Base-by-base conservation (phyloP, 2,329 filamentous ascomycete species). In the Kalaharituber pfeilii region DNA sequence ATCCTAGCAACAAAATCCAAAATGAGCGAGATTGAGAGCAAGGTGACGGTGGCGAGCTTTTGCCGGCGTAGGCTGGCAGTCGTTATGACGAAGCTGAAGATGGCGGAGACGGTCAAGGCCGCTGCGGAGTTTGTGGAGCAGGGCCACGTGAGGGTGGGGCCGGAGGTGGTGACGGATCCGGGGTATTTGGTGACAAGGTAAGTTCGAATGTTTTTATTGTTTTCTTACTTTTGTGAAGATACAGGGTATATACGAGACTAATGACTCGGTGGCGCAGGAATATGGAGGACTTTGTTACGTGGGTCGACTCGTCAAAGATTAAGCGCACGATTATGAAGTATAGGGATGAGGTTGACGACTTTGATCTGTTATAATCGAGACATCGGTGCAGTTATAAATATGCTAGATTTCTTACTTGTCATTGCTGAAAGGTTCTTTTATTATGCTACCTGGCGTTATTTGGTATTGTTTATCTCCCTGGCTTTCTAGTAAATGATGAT, bases 61-160 rank as follows among this genome's bases (percentile, higher is more conserved):
- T 89, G 86, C 59, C 74, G 91, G 57, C 72, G 91, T 55, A 72
- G 91, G 47, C 71, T 98, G 60, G 86, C 85, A 0, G 86, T 98
- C 13, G 78, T 98, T 47, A 94, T 95, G 86, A 89, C 85, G 9
- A 74, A 88, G 56, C 72, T 91, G 64, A 76, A 84, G 60, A 96
- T 98, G 91, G 84, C 88, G 33, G 86, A 94, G 73, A 89, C 81
- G 52, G 81, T 96, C 36, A 82, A 84, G 67, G 83, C 86, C 68
- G 70, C 70, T n/a, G 65, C 69, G 6, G 78, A 75, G 53, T 79
- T 81, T 63, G 75, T 84, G 52, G 80, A 83, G 66, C 79, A 82
- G 62, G 80, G 80, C 1, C 79, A 82, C 64, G 78, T 83, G 1
- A 69, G 80, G 28, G 79, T 82, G 2, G 80, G 80, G 2, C 80